Evolutionary conservation across 2,329 filamentous ascomycete species (phyloP), one percentile per base, ranked within the genome.

Genomic region (Botrytis hyacinthi): DNA sequence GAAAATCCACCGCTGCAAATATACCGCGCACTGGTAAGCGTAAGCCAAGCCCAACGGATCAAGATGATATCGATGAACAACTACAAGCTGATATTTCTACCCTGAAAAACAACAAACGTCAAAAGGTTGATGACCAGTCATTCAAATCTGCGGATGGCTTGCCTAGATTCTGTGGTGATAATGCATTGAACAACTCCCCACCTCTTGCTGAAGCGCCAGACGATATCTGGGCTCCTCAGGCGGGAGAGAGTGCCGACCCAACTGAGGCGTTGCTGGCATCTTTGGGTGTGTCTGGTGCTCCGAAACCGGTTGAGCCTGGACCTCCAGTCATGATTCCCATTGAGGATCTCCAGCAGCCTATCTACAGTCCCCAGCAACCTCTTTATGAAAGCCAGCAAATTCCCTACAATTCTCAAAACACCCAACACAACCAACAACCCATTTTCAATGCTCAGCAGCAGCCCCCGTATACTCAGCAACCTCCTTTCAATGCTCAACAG

Each of bases 251-350:
- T 40, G 77, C 75, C n/a, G 78, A 80, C 74, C 76, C 79, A 26
- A 80, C 77, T 20, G 80, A 81, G 72, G 78, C 78, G 40, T 73
- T 79, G 57, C 78, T 83, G 73, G 81, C 81, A 72, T 79, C 81
- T 60, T 73, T 83, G 20, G 81, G 81, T 51, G 82, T 82, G 29
- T 80, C 80, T 46, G 82, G 82, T 40, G 73, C 76, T 51, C 77
- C 82, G 46, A 83, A 83, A 69, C 81, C 81, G 54, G 75, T 79
- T 20, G 73, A 76, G 60, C 66, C 74, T 46, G 48, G 75, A 51
- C 76, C 74, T 54, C 73, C 73, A 48, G 32, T 69, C 37, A 63
- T 67, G n/a, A 74, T 70, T 44, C 63, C 72, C n/a, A 46, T 48
- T 4, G 72, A 75, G 37, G 32, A 69, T 1, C 51, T 70, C 16